These are phyloP conservation scores for Gossypium gossypioides DNA, from an alignment of 441 rosid species.

Conservation along the genomic window DNA sequence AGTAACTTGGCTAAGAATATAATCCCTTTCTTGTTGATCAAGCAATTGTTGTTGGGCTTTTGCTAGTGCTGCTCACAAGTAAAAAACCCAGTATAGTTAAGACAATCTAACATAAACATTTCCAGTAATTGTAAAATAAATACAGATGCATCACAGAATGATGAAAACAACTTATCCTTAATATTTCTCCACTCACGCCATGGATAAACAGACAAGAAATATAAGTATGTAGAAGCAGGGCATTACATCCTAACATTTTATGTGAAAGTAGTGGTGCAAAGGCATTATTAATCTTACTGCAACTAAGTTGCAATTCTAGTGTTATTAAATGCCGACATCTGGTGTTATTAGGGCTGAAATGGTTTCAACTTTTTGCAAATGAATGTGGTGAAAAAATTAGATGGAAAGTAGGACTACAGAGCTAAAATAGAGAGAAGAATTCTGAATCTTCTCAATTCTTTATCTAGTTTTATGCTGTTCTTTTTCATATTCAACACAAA, in stretches of 20 bases:
- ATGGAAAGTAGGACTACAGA: not conserved
- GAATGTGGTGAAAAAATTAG: not conserved
- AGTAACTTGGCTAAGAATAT: constrained; percentile 66
- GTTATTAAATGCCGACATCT: not conserved
- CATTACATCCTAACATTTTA: not conserved
- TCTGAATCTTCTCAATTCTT: not conserved
- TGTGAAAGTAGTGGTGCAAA: not conserved
- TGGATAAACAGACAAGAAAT: not conserved
- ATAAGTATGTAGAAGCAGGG: not conserved
- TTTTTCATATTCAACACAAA: not conserved
- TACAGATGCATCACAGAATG: not conserved
- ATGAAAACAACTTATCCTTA: not conserved
- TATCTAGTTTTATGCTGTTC: not conserved
- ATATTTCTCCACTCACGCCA: not conserved
- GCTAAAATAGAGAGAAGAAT: not conserved
- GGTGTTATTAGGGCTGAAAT: not conserved
- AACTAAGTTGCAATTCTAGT: not conserved
- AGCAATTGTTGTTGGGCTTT: constrained; percentile 81
- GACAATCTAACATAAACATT: not conserved
- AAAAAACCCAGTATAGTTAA: constrained; percentile 15
- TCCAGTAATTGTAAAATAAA: not conserved
- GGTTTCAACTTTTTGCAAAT: not conserved
- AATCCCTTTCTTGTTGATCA: constrained; percentile 79
- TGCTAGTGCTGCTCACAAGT: constrained; percentile 63
- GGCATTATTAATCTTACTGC: not conserved